Evolutionary conservation across 2,329 filamentous ascomycete species (phyloP), one percentile per base, ranked within the genome.

Genomic region (Ophiostoma tasmaniense): DNA sequence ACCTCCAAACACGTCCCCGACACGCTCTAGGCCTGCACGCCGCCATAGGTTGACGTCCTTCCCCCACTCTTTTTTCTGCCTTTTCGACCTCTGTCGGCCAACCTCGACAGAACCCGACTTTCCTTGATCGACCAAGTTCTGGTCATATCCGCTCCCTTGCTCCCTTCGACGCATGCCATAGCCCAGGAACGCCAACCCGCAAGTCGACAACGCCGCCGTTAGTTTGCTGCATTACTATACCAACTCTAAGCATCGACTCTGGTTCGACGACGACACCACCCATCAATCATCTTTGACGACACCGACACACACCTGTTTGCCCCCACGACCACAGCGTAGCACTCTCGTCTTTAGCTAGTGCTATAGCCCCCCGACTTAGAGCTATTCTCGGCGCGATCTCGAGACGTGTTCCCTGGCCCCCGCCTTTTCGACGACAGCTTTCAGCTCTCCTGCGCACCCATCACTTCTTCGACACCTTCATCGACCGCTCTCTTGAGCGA

Each of bases 41-140:
- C 61, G 61, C 22, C n/a, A 64, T 37, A 64, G 33, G 61, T n/a
- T 37, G 61, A 64, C 61, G 61, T 37, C 61, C 17, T 62, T 14
- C 61, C 61, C 61, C 61, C 61, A 64, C 61, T 64, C 61, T 64
- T 64, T 64, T 64, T 64, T 64, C 61, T 64, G 61, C 20, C 61
- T 64, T 64, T 64, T 64, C 61, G 61, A 64, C 61, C 20, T 64
- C 33, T 4, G 42, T 28, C 50, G 50, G 13, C 50, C 50, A 22
- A 25, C 50, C 20, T 39, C 61, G 20, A 37, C 28, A 4, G 30
- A 62, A 22, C 33, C 33, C 61, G 33, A 22, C 33, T 37, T 64
- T 37, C 33, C n/a, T 62, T 22, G 28, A 62, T 64, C 61, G 61
- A 64, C 33, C 33, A 8, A 33, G 14, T 35, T 35, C 28, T 62